phyloP scores from a whole-genome alignment of 768 basidiomycete genomes.

The Daedaleopsis nitida region DNA sequence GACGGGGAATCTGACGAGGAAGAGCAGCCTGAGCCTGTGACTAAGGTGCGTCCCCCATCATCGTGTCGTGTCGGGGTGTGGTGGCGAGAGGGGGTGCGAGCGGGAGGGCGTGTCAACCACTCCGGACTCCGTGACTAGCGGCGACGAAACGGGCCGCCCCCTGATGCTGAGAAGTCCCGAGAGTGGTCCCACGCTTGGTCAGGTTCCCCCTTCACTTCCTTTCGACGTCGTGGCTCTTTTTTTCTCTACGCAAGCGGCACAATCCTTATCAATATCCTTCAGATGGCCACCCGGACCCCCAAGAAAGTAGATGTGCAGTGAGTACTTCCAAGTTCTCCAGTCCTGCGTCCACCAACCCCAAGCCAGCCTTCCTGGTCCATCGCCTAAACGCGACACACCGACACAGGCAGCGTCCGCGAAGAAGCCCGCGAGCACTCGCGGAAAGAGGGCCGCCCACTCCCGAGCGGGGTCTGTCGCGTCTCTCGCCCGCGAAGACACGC shows the following conservation, averaged over 20 bases:
- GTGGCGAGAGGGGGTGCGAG: background rate
- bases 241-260: background rate
- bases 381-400: conserved; percentile 16
- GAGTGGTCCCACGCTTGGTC: background rate
- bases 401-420: conserved; percentile 14
- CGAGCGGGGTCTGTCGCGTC: conserved; percentile 25
- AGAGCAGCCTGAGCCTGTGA: background rate
- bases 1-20: conserved; percentile 2
- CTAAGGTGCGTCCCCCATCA: background rate
- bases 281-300: conserved; percentile 24
- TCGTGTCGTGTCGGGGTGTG: background rate
- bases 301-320: conserved; percentile 38
- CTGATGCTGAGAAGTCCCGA: background rate
- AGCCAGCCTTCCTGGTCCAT: conserved; percentile 23
- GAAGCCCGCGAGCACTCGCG: conserved; percentile 27
- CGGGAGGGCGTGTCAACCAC: background rate
- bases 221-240: background rate
- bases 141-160: background rate
- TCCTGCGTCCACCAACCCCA: background rate
- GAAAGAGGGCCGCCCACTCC: conserved; percentile 14
- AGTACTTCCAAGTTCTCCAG: conserved; percentile 14
- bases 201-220: background rate
- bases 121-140: background rate
- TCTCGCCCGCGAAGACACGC: conserved; percentile 11
- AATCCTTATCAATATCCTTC: background rate